Conservation (phyloP, 768 basidiomycete genomes). For the Baorangia bicolor region DNA sequence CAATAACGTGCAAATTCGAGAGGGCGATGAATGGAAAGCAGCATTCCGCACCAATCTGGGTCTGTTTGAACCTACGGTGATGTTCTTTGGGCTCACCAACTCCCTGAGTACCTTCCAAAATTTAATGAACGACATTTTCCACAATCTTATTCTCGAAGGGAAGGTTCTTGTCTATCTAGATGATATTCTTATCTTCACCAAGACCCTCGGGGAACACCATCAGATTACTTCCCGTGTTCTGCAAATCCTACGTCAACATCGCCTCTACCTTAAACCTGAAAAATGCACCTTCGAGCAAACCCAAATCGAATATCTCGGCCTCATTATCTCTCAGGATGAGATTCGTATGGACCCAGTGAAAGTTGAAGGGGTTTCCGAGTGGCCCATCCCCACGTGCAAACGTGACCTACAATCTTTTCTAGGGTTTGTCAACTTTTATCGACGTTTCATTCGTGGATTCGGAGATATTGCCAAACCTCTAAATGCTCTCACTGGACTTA, state of each 20-base stretch:
- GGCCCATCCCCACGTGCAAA: slow-evolving; percentile 36
- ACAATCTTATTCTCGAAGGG: slow-evolving; percentile 27
- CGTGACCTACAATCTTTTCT: slow-evolving; percentile 41
- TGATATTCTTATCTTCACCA: slow-evolving; percentile 33
- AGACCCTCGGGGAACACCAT: slow-evolving; percentile 11
- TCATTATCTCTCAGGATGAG: slow-evolving; percentile 25
- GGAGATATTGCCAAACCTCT: slow-evolving; percentile 30
- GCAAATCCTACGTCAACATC: slow-evolving; percentile 15
- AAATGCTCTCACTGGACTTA: slow-evolving; percentile 11
- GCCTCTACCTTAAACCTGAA: slow-evolving; percentile 14
- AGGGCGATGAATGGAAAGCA: background rate
- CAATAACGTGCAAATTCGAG: background rate
- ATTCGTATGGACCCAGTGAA: slow-evolving; percentile 42
- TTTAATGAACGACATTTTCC: slow-evolving; percentile 28
- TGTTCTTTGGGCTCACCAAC: slow-evolving; percentile 37
- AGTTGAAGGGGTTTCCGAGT: slow-evolving; percentile 35
- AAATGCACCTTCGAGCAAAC: slow-evolving; percentile 25
- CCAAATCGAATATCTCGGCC: slow-evolving; percentile 33
- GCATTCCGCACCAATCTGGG: slow-evolving; percentile 22
- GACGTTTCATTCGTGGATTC: slow-evolving; percentile 34
- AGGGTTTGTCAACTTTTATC: slow-evolving; percentile 41
- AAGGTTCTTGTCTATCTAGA: slow-evolving; percentile 34
- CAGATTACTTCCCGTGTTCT: slow-evolving; percentile 15
- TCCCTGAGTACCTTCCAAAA: slow-evolving; percentile 36
- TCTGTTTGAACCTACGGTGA: slow-evolving; percentile 35